Conservation (phyloP, 495 filamentous ascomycete species). For the Trypethelium eluteriae region DNA sequence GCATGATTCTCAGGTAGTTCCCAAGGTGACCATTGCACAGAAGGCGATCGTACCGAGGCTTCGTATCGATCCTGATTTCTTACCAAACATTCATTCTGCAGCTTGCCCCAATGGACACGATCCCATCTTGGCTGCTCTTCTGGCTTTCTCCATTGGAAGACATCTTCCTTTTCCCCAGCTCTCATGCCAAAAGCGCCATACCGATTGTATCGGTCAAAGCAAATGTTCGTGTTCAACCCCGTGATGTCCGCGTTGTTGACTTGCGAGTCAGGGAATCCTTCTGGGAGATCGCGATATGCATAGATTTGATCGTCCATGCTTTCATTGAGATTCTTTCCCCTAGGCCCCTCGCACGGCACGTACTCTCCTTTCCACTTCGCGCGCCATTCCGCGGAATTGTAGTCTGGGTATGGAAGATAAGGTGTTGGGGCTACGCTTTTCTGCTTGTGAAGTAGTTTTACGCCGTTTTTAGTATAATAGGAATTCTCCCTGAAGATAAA, state of each 20-base stretch:
- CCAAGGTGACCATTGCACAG: slow-evolving; percentile 7
- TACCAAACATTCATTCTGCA: slow-evolving; percentile 57
- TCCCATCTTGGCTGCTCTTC: slow-evolving; percentile 49
- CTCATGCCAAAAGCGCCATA: slow-evolving; percentile 47
- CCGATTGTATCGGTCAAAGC: slow-evolving; percentile 50
- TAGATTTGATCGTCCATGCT: slow-evolving; percentile 42
- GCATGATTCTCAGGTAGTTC: not conserved
- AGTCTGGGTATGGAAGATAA: slow-evolving; percentile 47
- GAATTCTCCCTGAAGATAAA: slow-evolving; percentile 16
- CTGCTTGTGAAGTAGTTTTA: slow-evolving; percentile 18
- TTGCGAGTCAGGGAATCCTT: slow-evolving; percentile 37
- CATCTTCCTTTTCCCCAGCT: slow-evolving; percentile 37
- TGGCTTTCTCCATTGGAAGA: slow-evolving; percentile 22
- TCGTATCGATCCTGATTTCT: slow-evolving; percentile 56
- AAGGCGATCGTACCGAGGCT: slow-evolving; percentile 20
- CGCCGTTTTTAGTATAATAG: slow-evolving; percentile 22
- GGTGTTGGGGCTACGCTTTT: slow-evolving; percentile 11
- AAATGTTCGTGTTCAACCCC: slow-evolving; percentile 42
- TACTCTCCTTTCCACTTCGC: slow-evolving; percentile 39
- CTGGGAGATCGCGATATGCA: slow-evolving; percentile 38
- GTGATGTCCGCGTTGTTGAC: slow-evolving; percentile 46
- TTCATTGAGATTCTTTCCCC: slow-evolving; percentile 40
- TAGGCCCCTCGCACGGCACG: slow-evolving; percentile 43
- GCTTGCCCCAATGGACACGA: slow-evolving; percentile 58
- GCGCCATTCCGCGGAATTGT: slow-evolving; percentile 43